A percentile compares a stretch with the other conserved stretches of the same genome.
Evolutionary conservation across 805 yeast species (phyloP).

Genomic region (Yarrowia sp.): DNA sequence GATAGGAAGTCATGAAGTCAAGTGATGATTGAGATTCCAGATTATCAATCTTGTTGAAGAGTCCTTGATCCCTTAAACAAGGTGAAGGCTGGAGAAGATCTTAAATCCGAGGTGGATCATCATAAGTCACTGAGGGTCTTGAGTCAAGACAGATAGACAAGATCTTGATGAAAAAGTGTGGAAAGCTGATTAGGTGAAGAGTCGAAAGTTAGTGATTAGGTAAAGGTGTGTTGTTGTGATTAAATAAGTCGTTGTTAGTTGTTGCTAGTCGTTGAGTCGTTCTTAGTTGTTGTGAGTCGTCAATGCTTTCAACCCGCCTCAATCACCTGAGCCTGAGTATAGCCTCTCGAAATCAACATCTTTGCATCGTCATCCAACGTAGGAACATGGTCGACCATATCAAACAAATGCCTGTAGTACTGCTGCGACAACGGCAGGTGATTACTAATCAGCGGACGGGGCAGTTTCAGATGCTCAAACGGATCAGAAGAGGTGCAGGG

Average conservation of each 20-base stretch:
- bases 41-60: too few species aligned
- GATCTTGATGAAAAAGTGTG: too few species aligned
- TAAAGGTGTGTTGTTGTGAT: too few species aligned
- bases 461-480: constrained; percentile 3
- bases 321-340: constrained; percentile 8
- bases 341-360: not conserved
- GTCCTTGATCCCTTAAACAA: too few species aligned
- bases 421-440: constrained; percentile 6
- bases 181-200: too few species aligned
- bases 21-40: too few species aligned
- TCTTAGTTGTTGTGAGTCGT: not conserved
- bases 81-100: too few species aligned
- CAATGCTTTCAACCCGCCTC: not conserved
- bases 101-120: too few species aligned
- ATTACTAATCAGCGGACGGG: not conserved
- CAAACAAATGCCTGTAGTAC: constrained; percentile 13
- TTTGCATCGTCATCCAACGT: not conserved
- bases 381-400: constrained; percentile 15
- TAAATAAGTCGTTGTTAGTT: not conserved
- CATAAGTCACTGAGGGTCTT: too few species aligned
- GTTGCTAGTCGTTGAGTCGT: not conserved
- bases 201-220: too few species aligned
- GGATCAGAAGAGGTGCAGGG: constrained; percentile 10
- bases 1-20: too few species aligned
- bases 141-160: too few species aligned